Percentiles rank a stretch among this genome's conserved stretches.
Conservation (phyloP, 2,329 filamentous ascomycete species). For the Scytalidium sp. region DNA sequence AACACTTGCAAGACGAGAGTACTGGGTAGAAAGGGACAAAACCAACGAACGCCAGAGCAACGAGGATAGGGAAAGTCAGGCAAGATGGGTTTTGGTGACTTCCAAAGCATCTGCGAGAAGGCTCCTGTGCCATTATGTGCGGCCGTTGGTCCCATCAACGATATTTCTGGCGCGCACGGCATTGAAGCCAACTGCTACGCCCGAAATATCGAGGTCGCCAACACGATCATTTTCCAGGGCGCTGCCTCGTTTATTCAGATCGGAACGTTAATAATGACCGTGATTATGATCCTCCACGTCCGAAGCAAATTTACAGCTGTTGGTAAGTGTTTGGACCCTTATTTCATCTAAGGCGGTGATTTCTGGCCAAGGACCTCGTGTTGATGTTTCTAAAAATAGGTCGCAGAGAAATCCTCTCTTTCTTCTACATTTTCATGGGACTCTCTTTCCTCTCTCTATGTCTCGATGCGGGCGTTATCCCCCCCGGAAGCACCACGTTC, state of each 20-base stretch:
- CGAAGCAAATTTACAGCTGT: conserved; percentile 98
- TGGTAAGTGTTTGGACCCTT: conserved; percentile 53
- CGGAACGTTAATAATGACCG: conserved; percentile 83
- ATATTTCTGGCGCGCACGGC: conserved; percentile 65
- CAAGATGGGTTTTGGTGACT: conserved; percentile 84
- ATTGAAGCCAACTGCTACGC: conserved; percentile 92
- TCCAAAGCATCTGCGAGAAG: conserved; percentile 80
- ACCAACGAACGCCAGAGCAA: not conserved
- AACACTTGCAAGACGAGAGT: not conserved
- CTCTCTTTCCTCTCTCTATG: conserved; percentile 85
- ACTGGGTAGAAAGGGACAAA: not conserved
- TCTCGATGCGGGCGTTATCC: conserved; percentile 89
- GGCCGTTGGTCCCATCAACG: conserved; percentile 72
- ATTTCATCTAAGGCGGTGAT: not conserved
- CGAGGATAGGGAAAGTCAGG: conserved; percentile 4
- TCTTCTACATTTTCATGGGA: conserved; percentile 96
- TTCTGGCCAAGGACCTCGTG: conserved; percentile 6
- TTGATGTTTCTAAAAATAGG: conserved; percentile 34
- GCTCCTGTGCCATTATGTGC: conserved; percentile 85
- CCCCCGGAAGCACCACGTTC: conserved; percentile 75
- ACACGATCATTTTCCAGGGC: conserved; percentile 97
- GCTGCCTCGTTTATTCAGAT: conserved; percentile 93
- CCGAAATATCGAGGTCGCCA: conserved; percentile 90
- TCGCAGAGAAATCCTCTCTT: conserved; percentile 71
- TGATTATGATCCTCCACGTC: conserved; percentile 96